A percentile compares a stretch with the other conserved stretches of the same genome.
phyloP scores from a whole-genome alignment of 176 grass and related monocot genomes.

The Hyparrhenia diplandra region DNA sequence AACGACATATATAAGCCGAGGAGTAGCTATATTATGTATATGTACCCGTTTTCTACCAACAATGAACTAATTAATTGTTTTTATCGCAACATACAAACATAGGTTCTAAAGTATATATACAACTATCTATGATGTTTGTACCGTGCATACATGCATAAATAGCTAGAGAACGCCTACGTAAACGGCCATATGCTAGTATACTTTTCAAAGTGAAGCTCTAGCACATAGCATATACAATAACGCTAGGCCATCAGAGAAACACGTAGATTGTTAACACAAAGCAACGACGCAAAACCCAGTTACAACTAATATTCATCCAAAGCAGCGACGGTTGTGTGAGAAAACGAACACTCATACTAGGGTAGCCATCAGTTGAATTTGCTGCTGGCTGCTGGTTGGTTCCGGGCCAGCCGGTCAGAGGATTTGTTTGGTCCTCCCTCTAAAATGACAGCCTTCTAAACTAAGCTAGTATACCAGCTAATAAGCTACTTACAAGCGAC shows the following conservation, averaged over 20 bases:
- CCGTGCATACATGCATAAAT: too few species aligned
- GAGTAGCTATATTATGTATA: too few species aligned
- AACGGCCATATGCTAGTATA: not conserved
- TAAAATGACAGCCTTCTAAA: conserved; percentile 8
- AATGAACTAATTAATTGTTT: too few species aligned
- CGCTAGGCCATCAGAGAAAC: not conserved
- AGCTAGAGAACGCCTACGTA: too few species aligned
- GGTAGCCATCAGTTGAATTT: not conserved
- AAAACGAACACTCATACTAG: not conserved
- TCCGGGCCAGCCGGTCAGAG: conserved; percentile 30
- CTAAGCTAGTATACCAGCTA: not conserved
- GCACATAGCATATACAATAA: not conserved
- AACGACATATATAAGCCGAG: too few species aligned
- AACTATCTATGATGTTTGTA: too few species aligned
- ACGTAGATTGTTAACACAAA: not conserved
- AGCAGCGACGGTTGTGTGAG: not conserved
- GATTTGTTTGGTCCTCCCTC: not conserved
- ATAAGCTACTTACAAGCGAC: too few species aligned
- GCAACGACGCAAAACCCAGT: not conserved
- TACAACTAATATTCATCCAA: too few species aligned
- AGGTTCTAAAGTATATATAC: too few species aligned
- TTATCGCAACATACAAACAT: too few species aligned
- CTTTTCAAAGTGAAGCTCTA: not conserved
- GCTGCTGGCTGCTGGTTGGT: not conserved
- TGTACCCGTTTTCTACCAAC: too few species aligned